Evolutionary conservation across 2,329 filamentous ascomycete species (phyloP).

Genomic region (Rhynchosporium graminicola): DNA sequence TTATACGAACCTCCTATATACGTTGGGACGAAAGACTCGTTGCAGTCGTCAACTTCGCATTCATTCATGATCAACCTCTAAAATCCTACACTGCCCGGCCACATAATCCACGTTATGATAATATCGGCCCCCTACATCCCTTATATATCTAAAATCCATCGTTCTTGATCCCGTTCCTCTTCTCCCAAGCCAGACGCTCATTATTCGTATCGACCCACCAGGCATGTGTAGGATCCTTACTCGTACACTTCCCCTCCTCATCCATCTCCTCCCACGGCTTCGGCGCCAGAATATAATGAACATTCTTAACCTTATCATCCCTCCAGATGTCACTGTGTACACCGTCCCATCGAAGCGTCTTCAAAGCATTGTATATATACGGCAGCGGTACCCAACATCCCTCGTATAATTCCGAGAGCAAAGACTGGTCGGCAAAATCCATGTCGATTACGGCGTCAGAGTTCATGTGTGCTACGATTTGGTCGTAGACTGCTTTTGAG

Average conservation of each 20-base stretch:
- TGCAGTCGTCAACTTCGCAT: not conserved
- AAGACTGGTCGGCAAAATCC: constrained; percentile 61
- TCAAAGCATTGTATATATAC: constrained; percentile 63
- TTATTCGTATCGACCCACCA: constrained; percentile 58
- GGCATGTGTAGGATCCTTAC: constrained; percentile 48
- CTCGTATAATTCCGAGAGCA: constrained; percentile 56
- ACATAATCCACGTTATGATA: not conserved
- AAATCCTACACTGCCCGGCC: not conserved
- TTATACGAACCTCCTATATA: not conserved
- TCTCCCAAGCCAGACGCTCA: constrained; percentile 40
- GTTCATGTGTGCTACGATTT: constrained; percentile 55
- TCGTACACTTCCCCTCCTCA: constrained; percentile 45
- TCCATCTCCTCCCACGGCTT: constrained; percentile 62
- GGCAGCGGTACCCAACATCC: constrained; percentile 59
- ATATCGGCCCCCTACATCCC: not conserved
- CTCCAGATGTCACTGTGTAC: constrained; percentile 59
- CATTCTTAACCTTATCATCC: constrained; percentile 59
- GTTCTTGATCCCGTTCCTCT: constrained; percentile 39
- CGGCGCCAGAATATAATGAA: constrained; percentile 62
- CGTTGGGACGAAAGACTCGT: not conserved
- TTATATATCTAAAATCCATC: constrained; percentile 33
- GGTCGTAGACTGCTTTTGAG: constrained; percentile 48
- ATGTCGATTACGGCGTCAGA: constrained; percentile 47
- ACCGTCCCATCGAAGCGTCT: constrained; percentile 55
- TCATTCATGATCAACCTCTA: too few relatives aligned